Evolutionary conservation across 1,284 basidiomycete genomes (phyloP).

Genomic region (Cystobasidium sp.): DNA sequence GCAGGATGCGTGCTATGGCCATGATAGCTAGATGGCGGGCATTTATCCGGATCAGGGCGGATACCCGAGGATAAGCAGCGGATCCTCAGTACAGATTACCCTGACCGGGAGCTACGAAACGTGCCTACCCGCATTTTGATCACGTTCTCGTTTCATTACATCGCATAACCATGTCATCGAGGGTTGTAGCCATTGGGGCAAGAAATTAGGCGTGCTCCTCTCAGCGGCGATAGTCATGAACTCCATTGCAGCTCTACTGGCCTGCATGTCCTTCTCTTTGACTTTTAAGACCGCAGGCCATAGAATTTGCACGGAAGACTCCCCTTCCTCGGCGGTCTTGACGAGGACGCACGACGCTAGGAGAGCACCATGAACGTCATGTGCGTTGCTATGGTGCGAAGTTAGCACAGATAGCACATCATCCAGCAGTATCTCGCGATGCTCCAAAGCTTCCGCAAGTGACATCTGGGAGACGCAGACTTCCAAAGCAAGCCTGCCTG

Average conservation of each 20-base stretch:
- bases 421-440: constrained; percentile 21
- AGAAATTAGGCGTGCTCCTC: constrained; percentile 12
- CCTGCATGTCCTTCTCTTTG: constrained; percentile 27
- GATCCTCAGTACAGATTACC: too few species aligned
- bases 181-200: constrained; percentile 13
- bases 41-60: too few species aligned
- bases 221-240: constrained; percentile 29
- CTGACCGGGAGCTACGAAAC: background rate
- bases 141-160: constrained; percentile 36
- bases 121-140: constrained; percentile 20
- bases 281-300: constrained; percentile 21
- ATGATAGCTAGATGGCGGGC: constrained; percentile 6
- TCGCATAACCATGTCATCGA: constrained; percentile 31
- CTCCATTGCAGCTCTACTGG: constrained; percentile 29
- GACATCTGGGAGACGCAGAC: constrained; percentile 26
- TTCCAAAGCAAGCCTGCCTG: constrained; percentile 26
- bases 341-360: constrained; percentile 22
- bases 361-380: constrained; percentile 19
- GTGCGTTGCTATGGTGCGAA: background rate
- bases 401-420: constrained; percentile 1
- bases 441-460: background rate
- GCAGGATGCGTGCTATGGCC: constrained; percentile 30
- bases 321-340: background rate
- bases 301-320: background rate
- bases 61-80: too few species aligned